Base-by-base conservation (phyloP, 164 flowering plant genomes). In the Tetracentron sinense region DNA sequence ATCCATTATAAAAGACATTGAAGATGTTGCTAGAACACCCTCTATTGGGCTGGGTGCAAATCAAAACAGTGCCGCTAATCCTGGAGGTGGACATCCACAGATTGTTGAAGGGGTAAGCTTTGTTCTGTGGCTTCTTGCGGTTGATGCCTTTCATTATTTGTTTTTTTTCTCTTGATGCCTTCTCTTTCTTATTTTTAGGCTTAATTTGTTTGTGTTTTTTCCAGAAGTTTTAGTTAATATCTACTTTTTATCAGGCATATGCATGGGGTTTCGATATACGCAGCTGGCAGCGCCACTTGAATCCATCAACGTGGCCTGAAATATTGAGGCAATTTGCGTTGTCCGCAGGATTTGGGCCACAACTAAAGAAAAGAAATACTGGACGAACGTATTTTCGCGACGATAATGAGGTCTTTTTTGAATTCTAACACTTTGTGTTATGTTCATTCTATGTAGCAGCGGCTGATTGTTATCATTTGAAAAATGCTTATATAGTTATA, bases 241-340 rank as follows among this genome's bases (percentile, higher is more conserved):
- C 31, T 27, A 35, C 16, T 11, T 58, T 67, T 17, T 77, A 16
- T 62, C 79, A 92, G 98, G 98, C 98, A 58, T 89, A 86, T 83
- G 80, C 89, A 42, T 92, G 98, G 96, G 98, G 98, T n/a, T 92
- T 92, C 79, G 87, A 89, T 63, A 89, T 92, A 48, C 77, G 82
- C 42, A 82, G 78, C 75, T 92, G 98, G 98, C 88, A 87, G 68
- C 70, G 74, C 29, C 82, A 86, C 77, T 75, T 92, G 60, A 92
- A 81, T 72, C 83, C 88, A 21, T 69, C 88, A 70, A 89, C 98
- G 16, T 92, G 98, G 98, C 98, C 98, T 56, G 98, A 92, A 74
- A 75, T 92, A 60, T 70, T 92, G 75, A 71, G 98, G 48, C 96
- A 92, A 60, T 79, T 92, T 65, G 88, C 94, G 56, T 68, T 92